These are phyloP conservation scores for Backusella luteola DNA, from an alignment of 192 early-diverging fungal genomes.

Conservation along the genomic window DNA sequence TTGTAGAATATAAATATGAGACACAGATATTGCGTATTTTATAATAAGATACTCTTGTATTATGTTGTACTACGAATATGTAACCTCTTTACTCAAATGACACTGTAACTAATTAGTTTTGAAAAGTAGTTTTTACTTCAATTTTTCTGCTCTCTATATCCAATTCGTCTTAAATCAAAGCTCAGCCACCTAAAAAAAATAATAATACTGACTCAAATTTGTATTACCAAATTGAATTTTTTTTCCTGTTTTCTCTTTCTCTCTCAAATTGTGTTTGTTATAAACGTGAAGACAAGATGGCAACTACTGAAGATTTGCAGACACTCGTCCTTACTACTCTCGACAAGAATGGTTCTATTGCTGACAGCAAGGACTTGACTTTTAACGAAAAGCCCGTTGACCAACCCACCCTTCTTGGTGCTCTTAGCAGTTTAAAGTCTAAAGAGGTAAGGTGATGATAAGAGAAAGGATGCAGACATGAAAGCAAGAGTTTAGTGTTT, in stretches of 20 bases:
- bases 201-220: constrained; percentile 9
- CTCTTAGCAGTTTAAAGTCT: constrained; percentile 79
- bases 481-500: not conserved
- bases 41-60: not conserved
- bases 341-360: constrained; percentile 68
- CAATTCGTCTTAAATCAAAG: not conserved
- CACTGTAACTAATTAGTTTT: not conserved
- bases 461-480: not conserved
- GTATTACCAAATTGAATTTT: not conserved
- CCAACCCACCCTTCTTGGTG: constrained; percentile 72
- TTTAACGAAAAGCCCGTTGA: constrained; percentile 60
- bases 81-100: not conserved
- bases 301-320: constrained; percentile 45
- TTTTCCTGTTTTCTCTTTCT: not conserved
- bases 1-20: not conserved
- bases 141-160: not conserved
- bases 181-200: constrained; percentile 7
- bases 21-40: not conserved
- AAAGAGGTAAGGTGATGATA: constrained; percentile 66
- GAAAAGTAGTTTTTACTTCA: not conserved
- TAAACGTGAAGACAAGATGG: constrained; percentile 7
- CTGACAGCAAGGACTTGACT: constrained; percentile 63
- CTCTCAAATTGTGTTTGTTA: constrained; percentile 1
- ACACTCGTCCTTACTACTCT: constrained; percentile 62
- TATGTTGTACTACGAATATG: not conserved